These are phyloP conservation scores for Lichtheimia corymbifera DNA, from an alignment of 371 early-diverging fungal genomes.

Conservation along the genomic window DNA sequence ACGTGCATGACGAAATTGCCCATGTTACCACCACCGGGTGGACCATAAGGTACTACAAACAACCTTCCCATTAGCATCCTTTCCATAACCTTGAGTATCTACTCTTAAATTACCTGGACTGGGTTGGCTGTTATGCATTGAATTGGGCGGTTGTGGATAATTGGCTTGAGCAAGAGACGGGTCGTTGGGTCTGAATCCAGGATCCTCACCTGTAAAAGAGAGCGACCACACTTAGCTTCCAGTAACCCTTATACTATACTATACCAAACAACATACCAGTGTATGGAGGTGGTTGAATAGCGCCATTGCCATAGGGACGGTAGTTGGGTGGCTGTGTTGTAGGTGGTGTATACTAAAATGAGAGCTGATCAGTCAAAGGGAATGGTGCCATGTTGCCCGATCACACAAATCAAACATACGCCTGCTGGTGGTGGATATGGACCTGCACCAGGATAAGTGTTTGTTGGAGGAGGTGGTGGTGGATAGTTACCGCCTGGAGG, in stretches of 20 bases:
- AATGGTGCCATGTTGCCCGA: neutral
- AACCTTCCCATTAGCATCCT: neutral
- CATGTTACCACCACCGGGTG: neutral
- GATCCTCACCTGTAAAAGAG: constrained; percentile 20
- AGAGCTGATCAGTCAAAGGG: neutral
- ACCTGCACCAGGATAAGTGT: constrained; percentile 5
- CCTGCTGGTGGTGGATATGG: constrained; percentile 17
- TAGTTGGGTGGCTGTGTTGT: constrained; percentile 12
- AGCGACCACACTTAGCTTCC: too few relatives aligned
- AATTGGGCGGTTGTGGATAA: constrained; percentile 28
- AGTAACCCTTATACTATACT: too few relatives aligned
- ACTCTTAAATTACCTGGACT: constrained; percentile 20
- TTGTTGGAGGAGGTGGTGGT: constrained; percentile 16
- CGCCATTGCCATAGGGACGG: constrained; percentile 11
- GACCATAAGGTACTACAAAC: constrained; percentile 9
- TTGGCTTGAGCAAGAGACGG: constrained; percentile 18
- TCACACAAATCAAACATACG: neutral
- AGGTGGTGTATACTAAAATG: constrained; percentile 20
- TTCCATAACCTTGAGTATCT: neutral
- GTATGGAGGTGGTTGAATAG: constrained; percentile 17
- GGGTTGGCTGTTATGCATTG: constrained; percentile 20
- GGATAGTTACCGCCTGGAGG: constrained; percentile 13
- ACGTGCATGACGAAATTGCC: constrained; percentile 18
- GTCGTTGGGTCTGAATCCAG: constrained; percentile 24
- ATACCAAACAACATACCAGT: constrained; percentile 11